Evolutionary conservation across 352 stramenopile genomes (phyloP).

Genomic region (Blastocystis sp.): DNA sequence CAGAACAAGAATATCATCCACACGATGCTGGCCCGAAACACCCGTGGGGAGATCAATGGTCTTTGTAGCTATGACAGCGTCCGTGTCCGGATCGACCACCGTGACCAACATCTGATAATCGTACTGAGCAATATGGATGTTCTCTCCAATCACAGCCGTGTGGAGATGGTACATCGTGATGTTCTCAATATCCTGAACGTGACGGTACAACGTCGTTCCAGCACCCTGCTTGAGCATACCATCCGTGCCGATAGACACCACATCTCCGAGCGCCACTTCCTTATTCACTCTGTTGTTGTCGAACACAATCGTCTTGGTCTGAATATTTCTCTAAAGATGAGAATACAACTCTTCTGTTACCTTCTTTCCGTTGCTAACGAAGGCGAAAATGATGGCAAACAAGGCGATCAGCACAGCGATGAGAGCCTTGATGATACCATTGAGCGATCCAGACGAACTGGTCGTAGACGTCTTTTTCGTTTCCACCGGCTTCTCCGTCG

Average conservation of each 20-base stretch:
- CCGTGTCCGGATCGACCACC: constrained; percentile 1
- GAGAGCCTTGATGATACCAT: neutral
- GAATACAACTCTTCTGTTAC: neutral
- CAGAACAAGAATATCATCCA: constrained; percentile 44
- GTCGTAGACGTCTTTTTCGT: neutral
- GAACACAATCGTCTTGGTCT: neutral
- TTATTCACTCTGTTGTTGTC: neutral
- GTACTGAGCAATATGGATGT: constrained; percentile 40
- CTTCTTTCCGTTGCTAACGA: neutral
- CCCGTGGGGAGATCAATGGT: neutral
- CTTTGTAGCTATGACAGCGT: constrained; percentile 10
- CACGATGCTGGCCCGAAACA: neutral
- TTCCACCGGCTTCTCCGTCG: neutral
- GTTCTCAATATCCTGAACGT: constrained; percentile 33
- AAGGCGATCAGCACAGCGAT: neutral
- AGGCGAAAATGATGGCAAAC: constrained; percentile 5
- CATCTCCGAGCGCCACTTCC: constrained; percentile 12
- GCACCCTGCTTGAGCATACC: constrained; percentile 41
- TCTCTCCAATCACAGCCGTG: constrained; percentile 18
- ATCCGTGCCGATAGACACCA: constrained; percentile 30
- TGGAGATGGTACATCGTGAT: constrained; percentile 31
- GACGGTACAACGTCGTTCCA: constrained; percentile 38
- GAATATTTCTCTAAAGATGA: constrained; percentile 3
- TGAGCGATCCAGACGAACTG: neutral
- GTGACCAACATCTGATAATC: constrained; percentile 48